A percentile compares a stretch with the other conserved stretches of the same genome.
phyloP scores from a whole-genome alignment of 2,329 filamentous ascomycete genomes.

The Colletotrichum eremochloae region DNA sequence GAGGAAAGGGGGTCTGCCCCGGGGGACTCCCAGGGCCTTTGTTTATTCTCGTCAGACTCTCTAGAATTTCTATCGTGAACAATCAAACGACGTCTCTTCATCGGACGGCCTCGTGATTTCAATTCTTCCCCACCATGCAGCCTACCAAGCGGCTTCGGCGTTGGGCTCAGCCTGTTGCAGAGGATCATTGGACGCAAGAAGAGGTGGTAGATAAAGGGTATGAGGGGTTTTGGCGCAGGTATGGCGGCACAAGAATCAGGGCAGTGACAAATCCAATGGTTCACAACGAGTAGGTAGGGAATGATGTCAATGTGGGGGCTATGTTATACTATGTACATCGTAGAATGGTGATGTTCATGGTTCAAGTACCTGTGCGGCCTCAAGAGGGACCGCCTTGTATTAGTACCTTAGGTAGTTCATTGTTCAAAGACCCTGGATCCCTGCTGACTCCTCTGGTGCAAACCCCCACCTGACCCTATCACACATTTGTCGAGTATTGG shows the following conservation, averaged over 20 bases:
- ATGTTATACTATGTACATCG: too few relatives aligned
- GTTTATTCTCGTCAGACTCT: slow-evolving; percentile 6
- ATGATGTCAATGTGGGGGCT: slow-evolving; percentile 29
- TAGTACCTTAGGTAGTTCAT: background rate
- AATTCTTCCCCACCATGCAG: slow-evolving; percentile 3
- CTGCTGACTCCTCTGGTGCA: slow-evolving; percentile 26
- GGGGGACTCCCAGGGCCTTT: background rate
- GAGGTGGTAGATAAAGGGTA: slow-evolving; percentile 18
- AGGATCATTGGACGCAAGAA: slow-evolving; percentile 6
- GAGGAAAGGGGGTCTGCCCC: background rate
- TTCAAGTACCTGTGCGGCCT: too few relatives aligned
- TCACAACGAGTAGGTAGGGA: background rate
- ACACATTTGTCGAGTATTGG: slow-evolving; percentile 5
- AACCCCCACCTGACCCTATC: slow-evolving; percentile 22
- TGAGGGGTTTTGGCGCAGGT: background rate
- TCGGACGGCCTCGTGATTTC: background rate
- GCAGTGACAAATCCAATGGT: background rate
- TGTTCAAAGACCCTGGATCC: slow-evolving; percentile 27
- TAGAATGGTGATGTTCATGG: background rate
- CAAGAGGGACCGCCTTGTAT: too few relatives aligned
- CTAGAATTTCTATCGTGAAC: slow-evolving; percentile 7
- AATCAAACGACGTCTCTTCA: slow-evolving; percentile 30
- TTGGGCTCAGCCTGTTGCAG: slow-evolving; percentile 12
- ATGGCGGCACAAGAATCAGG: background rate
- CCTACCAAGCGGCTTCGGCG: slow-evolving; percentile 4